Evolutionary conservation across 1,139 yeast genomes (phyloP), one percentile per base, ranked within the genome.

Genomic region (Pichia sp.): DNA sequence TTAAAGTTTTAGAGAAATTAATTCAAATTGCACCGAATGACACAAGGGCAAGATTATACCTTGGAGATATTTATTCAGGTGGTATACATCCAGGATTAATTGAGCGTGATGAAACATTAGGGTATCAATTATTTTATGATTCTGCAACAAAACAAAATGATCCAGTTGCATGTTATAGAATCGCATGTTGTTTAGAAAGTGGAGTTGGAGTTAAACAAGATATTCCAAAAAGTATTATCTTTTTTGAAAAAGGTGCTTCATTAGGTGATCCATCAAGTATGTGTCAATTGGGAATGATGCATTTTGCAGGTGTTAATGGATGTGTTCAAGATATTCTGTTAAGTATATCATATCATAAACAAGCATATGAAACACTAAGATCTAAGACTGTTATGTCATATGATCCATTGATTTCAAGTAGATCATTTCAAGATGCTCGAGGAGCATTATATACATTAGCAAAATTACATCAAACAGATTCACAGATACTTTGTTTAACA

Each of bases 261-360:
- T 64, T 73, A 36, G 83, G 83, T 8, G 78, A 76, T 54, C 73
- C 78, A 5, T 77, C 83, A 28, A 69, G 77, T 35, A 81, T 83
- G 86, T 83, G 81, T 66, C 81, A 82, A 61, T 65, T 83, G 29
- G 90, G 88, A 5, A 75, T 81, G 76, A 71, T 79, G 42, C 69
- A 74, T 53, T 68, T 82, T 35, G 72, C 77, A 30, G 87, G 87
- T 1, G 67, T 70, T 5, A 59, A 58, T 50, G 63, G 62, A 3
- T 55, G 66, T 62, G 29, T 72, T 5, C 53, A 60, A 53, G 73
- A 76, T 52, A 72, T 79, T 29, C 57, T 65, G 40, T 70, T 72
- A 52, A 79, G 85, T 0, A 58, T 81, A 9, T 60, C 71, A 28
- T 81, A 86, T 85, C 72, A 81, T 38, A 68, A 71, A 50, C 69